Percentiles rank a stretch among this genome's conserved stretches.
phyloP scores from a whole-genome alignment of 139 green algal species.

The Gonium pectorale region DNA sequence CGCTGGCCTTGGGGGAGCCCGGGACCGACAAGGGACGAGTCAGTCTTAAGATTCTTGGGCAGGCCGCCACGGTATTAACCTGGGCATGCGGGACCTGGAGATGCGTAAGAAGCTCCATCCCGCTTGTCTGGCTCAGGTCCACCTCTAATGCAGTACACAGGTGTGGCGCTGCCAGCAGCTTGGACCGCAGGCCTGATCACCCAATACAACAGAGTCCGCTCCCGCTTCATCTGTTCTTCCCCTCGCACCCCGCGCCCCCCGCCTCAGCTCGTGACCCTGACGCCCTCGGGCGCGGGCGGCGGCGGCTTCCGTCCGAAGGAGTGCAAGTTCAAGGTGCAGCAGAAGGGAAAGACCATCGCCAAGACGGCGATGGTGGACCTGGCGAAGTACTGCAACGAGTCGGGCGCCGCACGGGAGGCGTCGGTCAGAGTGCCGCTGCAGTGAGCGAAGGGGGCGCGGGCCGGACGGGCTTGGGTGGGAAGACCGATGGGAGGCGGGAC shows the following conservation, averaged over 20 bases:
- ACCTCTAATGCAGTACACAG: too few relatives aligned
- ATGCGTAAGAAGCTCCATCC: too few relatives aligned
- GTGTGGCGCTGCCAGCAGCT: too few relatives aligned
- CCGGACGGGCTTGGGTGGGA: too few relatives aligned
- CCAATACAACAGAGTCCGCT: background rate
- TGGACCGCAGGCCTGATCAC: too few relatives aligned
- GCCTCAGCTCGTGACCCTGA: background rate
- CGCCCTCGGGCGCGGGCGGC: background rate
- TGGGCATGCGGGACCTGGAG: too few relatives aligned
- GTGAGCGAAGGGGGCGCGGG: constrained; percentile 22
- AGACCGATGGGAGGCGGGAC: too few relatives aligned
- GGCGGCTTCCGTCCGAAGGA: constrained; percentile 15
- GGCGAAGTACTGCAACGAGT: constrained; percentile 35
- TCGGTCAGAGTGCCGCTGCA: background rate
- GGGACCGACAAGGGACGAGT: background rate
- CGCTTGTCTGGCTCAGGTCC: too few relatives aligned
- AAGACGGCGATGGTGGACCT: constrained; percentile 33
- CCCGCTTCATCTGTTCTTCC: background rate
- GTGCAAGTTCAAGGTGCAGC: constrained; percentile 46
- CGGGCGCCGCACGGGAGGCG: constrained; percentile 7
- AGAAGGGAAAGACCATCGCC: constrained; percentile 33
- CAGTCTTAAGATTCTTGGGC: background rate
- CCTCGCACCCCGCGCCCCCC: background rate
- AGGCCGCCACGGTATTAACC: background rate
- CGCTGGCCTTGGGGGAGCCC: too few relatives aligned